Percentiles rank a stretch among this genome's conserved stretches.
Conservation (phyloP, 208 protist species). For the Wallacemonas rigidus region DNA sequence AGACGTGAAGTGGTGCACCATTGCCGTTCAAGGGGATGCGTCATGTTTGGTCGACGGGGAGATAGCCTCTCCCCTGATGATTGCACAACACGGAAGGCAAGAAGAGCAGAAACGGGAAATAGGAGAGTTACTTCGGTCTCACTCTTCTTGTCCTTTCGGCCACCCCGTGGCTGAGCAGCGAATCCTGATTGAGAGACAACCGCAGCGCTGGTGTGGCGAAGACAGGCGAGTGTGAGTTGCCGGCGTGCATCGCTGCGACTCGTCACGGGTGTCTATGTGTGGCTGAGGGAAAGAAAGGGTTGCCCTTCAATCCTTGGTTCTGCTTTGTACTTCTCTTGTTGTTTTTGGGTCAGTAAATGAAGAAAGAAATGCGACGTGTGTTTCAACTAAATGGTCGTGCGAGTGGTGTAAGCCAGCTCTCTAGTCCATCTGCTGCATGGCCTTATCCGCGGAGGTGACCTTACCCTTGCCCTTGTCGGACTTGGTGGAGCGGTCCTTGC, state of each 20-base stretch:
- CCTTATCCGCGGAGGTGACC: slow-evolving; percentile 89
- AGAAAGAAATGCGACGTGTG: slow-evolving; percentile 18
- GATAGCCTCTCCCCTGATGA: neutral
- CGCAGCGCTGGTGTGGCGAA: no score
- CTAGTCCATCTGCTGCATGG: slow-evolving; percentile 95
- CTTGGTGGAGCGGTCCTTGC: slow-evolving; percentile 90
- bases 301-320: no score
- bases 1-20: no score
- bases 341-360: slow-evolving; percentile 25
- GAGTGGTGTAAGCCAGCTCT: neutral
- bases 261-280: no score
- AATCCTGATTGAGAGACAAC: no score
- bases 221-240: no score
- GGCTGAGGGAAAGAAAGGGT: no score
- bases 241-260: no score
- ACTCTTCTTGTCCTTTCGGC: neutral
- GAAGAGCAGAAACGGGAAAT: neutral
- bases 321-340: neutral
- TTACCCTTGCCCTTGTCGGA: slow-evolving; percentile 93
- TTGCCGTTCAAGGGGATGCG: no score
- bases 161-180: no score
- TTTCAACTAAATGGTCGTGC: slow-evolving; percentile 17
- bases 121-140: neutral
- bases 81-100: neutral
- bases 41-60: no score